Base-by-base conservation (phyloP, 1,284 basidiomycete species). In the Sphagnurus paluster region DNA sequence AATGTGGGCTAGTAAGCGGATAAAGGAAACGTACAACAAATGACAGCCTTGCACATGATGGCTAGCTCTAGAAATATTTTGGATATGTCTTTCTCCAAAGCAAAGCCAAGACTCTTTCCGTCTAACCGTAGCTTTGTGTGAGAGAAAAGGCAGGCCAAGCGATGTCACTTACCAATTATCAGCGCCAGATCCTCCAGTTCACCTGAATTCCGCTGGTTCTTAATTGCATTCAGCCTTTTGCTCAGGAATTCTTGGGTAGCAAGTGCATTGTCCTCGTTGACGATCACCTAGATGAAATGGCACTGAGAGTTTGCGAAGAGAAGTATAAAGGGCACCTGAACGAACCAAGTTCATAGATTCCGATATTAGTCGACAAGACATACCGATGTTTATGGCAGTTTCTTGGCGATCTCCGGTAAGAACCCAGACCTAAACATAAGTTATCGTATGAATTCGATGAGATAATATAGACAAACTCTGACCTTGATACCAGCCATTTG, bases 331-430 rank as follows among this genome's bases (percentile, higher is more conserved):
- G 19, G 8, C 33, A 17, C 64, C 82, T 48, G 57, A n/a, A n/a
- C n/a, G n/a, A n/a, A 94, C 94, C 70, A 99, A 59, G 64, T 97
- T 98, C 97, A 99, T 99, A 11, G 92, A 94, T 70, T 99, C 97
- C 2, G 93, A 94, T 50, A 99, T 98, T 54, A 99, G 69, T 50
- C 93, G 82, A 72, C 96, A 99, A 1, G 93, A 95, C 77, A 99
- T 85, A 40, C 97, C 97, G 54, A 99, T 99, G 61, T 99, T 99
- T 71, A 99, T 98, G 10, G 97, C 97, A 2, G 97, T 99, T 69
- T 99, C 97, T 71, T 99, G 96, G 52, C 96, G 76, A 68, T 99
- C 97, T 2, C 97, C 97, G 1, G 97, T 99, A 39, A 99, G 71
- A 8, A 99, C 94, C 97, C 97, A 99, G 28, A 99, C 87, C 84